Percentiles rank a stretch among this genome's conserved stretches.
Evolutionary conservation across 495 filamentous ascomycete genomes (phyloP).

Genomic region (Hypoxylon subgilvum): DNA sequence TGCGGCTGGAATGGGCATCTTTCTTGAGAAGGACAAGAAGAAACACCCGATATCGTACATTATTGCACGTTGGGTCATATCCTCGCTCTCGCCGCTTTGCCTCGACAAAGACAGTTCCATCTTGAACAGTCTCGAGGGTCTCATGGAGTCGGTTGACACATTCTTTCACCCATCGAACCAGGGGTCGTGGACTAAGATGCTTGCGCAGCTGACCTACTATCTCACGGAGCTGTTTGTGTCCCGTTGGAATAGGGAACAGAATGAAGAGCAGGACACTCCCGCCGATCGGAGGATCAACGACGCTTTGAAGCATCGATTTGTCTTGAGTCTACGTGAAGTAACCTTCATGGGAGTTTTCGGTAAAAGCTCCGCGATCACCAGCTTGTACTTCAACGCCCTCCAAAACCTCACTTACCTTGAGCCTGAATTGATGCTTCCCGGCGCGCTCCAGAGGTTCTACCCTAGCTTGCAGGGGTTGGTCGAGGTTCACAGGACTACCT

Average conservation of each 20-base stretch:
- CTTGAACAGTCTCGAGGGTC: constrained; percentile 82
- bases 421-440: constrained; percentile 89
- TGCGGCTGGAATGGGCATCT: constrained; percentile 77
- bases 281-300: constrained; percentile 77
- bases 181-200: constrained; percentile 85
- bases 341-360: constrained; percentile 98
- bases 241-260: constrained; percentile 94
- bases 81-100: constrained; percentile 88
- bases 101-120: constrained; percentile 79
- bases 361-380: constrained; percentile 89
- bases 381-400: constrained; percentile 85
- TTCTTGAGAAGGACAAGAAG: constrained; percentile 87
- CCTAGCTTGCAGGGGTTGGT: constrained; percentile 94
- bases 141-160: constrained; percentile 95
- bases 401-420: constrained; percentile 90
- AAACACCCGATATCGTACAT: constrained; percentile 91
- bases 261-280: constrained; percentile 85
- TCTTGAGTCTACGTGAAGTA: constrained; percentile 87
- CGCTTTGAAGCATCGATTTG: constrained; percentile 84
- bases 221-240: constrained; percentile 96
- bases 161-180: constrained; percentile 99
- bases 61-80: constrained; percentile 93
- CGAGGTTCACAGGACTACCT: constrained; percentile 95
- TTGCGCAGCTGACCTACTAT: constrained; percentile 91
- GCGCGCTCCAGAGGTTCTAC: constrained; percentile 93